Base-by-base conservation (phyloP, 1,139 yeast genomes). In the Hyphopichia wangnamkhiaoensis region DNA sequence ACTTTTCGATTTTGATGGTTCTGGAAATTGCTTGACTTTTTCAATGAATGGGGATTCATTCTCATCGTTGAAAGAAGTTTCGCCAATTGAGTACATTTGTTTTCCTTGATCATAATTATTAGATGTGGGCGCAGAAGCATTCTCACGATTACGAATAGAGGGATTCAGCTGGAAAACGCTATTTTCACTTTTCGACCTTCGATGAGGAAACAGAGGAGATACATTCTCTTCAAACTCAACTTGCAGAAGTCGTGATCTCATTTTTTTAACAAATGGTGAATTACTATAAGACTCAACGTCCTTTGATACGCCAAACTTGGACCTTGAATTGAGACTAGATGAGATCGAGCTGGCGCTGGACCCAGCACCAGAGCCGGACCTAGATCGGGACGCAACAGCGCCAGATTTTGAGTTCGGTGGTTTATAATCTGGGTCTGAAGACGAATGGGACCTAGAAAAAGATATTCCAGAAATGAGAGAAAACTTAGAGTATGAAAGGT, bases 401-500 rank as follows among this genome's bases (percentile, higher is more conserved):
- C n/a, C n/a, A n/a, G n/a, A n/a, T n/a, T n/a, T n/a, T n/a, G n/a
- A n/a, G n/a, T n/a, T n/a, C n/a, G n/a, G n/a, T n/a, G n/a, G n/a
- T n/a, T n/a, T n/a, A n/a, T n/a, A n/a, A n/a, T n/a, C n/a, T n/a
- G n/a, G n/a, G n/a, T n/a, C n/a, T n/a, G n/a, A n/a, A n/a, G n/a
- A n/a, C n/a, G n/a, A n/a, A n/a, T n/a, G n/a, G n/a, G n/a, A 13
- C 14, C 20, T 27, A 13, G 21, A 12, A 23, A 35, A 48, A 18
- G 64, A 51, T 2, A 53, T 48, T 3, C 59, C 63, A n/a, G 70
- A 58, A 1, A 57, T 42, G 23, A 58, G 65, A 23, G 74, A 63
- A 44, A 68, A 69, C 46, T 56, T 63, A 37, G 73, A 68, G 44
- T 62, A 69, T 6, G 74, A 65, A 19, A 70, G 49, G 34, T 67